Conservation (phyloP, 176 grass and related monocot species). For the Aegilops bicornis region DNA sequence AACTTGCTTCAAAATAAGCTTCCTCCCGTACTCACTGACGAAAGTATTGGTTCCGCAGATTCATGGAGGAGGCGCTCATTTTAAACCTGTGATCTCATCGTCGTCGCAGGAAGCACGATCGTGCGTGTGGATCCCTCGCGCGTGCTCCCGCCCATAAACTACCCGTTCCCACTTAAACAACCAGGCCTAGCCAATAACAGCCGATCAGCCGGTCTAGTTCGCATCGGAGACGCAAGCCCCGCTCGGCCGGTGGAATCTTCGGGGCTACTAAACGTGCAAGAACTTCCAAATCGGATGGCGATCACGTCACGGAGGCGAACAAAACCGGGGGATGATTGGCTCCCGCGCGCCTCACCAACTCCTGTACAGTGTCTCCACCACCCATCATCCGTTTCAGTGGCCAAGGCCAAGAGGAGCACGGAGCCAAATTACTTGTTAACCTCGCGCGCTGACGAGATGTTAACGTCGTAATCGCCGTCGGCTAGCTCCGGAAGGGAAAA, state of each 20-base stretch:
- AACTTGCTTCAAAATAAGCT: neutral
- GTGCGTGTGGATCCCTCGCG: neutral
- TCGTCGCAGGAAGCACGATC: neutral
- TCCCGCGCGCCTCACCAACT: neutral
- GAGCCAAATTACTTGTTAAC: neutral
- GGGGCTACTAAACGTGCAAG: neutral
- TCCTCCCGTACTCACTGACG: no score
- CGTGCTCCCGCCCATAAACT: neutral
- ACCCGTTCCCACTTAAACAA: neutral
- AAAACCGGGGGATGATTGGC: conserved; percentile 2
- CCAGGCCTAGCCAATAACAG: neutral
- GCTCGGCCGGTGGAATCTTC: neutral
- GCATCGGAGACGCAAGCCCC: neutral
- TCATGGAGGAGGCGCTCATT: neutral
- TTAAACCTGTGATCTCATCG: neutral
- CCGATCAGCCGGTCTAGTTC: neutral
- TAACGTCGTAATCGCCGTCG: neutral
- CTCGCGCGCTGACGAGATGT: neutral
- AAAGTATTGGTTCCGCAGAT: neutral
- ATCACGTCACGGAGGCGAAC: neutral
- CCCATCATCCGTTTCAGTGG: neutral
- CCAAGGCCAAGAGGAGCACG: neutral
- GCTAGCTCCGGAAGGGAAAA: neutral
- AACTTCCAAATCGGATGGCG: neutral
- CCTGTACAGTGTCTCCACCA: neutral